Base-by-base conservation (phyloP, 2,329 filamentous ascomycete species). In the Cercospora sojina region DNA sequence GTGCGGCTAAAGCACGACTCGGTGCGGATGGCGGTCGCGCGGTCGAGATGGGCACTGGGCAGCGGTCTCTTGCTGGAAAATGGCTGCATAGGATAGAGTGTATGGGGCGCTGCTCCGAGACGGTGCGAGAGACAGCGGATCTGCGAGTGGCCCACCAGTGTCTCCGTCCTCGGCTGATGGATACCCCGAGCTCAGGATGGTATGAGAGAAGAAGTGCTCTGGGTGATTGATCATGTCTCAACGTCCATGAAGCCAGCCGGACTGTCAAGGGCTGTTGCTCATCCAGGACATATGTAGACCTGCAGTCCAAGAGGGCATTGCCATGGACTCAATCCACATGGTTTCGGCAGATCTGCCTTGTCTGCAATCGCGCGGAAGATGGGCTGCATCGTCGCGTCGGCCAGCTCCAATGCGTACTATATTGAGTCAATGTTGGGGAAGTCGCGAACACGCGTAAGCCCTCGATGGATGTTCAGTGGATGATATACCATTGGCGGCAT, bases 101-200 rank as follows among this genome's bases (percentile, higher is more conserved):
- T 13, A 32, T 13, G 10, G 35, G 27, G 41, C 35, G 23, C 58
- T 49, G 58, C 38, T 60, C 32, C 58, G 58, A 60, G 35, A 47
- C 58, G 58, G 58, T 38, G 58, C 58, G 58, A 60, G 20, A 47
- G 20, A 47, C 35, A 43, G 58, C 35, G 29, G 35, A 60, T 60
- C 58, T 49, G 38, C 35, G 58, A 23, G 35, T 18, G 20, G 23
- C 23, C 23, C 56, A 41, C 18, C 13, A 56, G 29, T 20, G 53
- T 49, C 35, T 29, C 20, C 35, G 25, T 29, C 35, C 18, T 31
- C 58, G 58, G 58, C 35, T 43, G 38, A 60, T 18, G 38, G 31
- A 47, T 60, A 13, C 49, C 18, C 58, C 58, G 58, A 60, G 56
- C 18, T 13, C 6, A 38, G 35, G 47, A 12, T 10, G 43, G 20